Conservation (phyloP, 108 stramenopile species). For the Skeletonema potamos region DNA sequence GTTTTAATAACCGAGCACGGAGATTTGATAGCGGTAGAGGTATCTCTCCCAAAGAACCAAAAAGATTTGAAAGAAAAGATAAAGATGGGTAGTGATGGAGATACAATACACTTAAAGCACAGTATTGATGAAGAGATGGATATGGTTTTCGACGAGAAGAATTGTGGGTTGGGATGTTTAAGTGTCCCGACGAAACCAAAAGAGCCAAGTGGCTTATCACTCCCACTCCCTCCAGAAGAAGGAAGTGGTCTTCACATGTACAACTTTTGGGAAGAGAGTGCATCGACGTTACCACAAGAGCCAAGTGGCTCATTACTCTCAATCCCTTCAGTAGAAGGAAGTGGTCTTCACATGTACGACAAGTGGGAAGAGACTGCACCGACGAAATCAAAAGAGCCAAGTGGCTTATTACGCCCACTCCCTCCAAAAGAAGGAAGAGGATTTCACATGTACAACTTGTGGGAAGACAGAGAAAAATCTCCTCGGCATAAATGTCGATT, state of each 20-base stretch:
- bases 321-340: too few species aligned
- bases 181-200: constrained; percentile 21
- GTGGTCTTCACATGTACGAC: too few species aligned
- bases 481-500: background rate
- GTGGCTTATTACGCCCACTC: constrained; percentile 30
- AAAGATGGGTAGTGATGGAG: constrained; percentile 17
- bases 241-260: too few species aligned
- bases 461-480: background rate
- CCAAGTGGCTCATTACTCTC: constrained; percentile 31
- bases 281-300: constrained; percentile 29
- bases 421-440: too few species aligned
- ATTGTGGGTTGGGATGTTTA: background rate
- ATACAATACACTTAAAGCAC: constrained; percentile 36
- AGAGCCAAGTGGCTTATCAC: constrained; percentile 31
- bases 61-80: constrained; percentile 32
- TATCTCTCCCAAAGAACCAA: constrained; percentile 39
- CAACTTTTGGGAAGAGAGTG: too few species aligned
- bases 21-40: constrained; percentile 42
- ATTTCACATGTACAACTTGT: too few species aligned
- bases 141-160: constrained; percentile 1
- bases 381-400: constrained; percentile 32
- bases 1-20: constrained; percentile 36
- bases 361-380: too few species aligned
- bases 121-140: constrained; percentile 27
- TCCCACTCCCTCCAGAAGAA: too few species aligned